A percentile compares a stretch with the other conserved stretches of the same genome.
These are phyloP conservation scores for Pterocarpus macrocarpus DNA, from an alignment of 306 rosid species.

Conservation along the genomic window DNA sequence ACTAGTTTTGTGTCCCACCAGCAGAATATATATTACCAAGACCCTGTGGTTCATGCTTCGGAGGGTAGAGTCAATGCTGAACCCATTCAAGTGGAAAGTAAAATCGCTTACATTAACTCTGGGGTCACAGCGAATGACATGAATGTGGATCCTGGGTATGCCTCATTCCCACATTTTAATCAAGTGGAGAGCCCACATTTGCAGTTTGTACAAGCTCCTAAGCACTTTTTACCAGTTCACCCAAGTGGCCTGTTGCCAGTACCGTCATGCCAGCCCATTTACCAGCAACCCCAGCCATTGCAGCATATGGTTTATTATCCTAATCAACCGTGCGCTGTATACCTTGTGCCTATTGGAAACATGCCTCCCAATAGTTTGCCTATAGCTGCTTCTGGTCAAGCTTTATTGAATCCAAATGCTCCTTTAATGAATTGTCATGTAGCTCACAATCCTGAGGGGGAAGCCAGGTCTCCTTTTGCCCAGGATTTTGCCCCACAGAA, in stretches of 20 bases:
- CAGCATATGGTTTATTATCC: slow-evolving; percentile 51
- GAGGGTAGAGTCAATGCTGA: slow-evolving; percentile 44
- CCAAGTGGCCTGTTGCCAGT: slow-evolving; percentile 36
- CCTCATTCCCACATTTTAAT: slow-evolving; percentile 48
- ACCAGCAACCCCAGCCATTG: slow-evolving; percentile 51
- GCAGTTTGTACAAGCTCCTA: slow-evolving; percentile 55
- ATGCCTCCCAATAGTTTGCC: slow-evolving; percentile 50
- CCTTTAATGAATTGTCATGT: slow-evolving; percentile 45
- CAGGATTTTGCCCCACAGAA: slow-evolving; percentile 39
- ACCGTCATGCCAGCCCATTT: slow-evolving; percentile 50
- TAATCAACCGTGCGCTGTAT: slow-evolving; percentile 50
- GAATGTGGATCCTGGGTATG: slow-evolving; percentile 6
- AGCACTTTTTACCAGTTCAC: slow-evolving; percentile 44
- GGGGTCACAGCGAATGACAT: slow-evolving; percentile 45
- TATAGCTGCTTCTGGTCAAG: slow-evolving; percentile 40
- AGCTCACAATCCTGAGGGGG: slow-evolving; percentile 40
- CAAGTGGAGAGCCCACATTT: slow-evolving; percentile 49
- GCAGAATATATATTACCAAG: slow-evolving; percentile 39
- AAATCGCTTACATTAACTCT: slow-evolving; percentile 21
- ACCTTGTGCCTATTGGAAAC: slow-evolving; percentile 56
- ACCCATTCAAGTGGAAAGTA: slow-evolving; percentile 42
- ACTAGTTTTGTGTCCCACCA: slow-evolving; percentile 23
- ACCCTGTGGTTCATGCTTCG: slow-evolving; percentile 43
- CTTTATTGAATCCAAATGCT: slow-evolving; percentile 41
- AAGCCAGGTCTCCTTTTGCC: not conserved